A percentile compares a stretch with the other conserved stretches of the same genome.
These are phyloP conservation scores for Cordyceps fumosorosea DNA, from an alignment of 2,329 filamentous ascomycete genomes.

Conservation along the genomic window DNA sequence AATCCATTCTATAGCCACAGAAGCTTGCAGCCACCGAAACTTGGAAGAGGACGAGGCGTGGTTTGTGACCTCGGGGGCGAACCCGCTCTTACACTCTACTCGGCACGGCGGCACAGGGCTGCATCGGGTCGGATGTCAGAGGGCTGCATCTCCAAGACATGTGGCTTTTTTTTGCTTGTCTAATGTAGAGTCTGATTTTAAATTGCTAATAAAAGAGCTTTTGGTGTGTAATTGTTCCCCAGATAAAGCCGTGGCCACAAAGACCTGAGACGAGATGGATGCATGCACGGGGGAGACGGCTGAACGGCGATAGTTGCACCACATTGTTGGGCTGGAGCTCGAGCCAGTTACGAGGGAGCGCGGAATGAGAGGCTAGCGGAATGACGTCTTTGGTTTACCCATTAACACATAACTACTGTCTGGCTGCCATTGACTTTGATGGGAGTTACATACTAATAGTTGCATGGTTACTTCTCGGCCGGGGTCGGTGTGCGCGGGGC, in stretches of 20 bases:
- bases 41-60: too few relatives aligned
- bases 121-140: neutral
- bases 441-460: too few relatives aligned
- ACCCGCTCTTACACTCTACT: neutral
- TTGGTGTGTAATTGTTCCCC: neutral
- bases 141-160: neutral
- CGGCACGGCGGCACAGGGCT: neutral
- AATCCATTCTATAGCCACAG: neutral
- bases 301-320: neutral
- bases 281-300: neutral
- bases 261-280: conserved; percentile 5
- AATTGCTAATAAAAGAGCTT: neutral
- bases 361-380: too few relatives aligned
- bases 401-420: too few relatives aligned
- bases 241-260: neutral
- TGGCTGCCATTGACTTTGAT: too few relatives aligned
- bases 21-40: neutral
- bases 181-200: neutral
- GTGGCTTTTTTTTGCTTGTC: neutral
- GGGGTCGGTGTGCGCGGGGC: neutral
- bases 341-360: neutral
- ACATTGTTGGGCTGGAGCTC: neutral
- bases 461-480: too few relatives aligned
- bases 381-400: too few relatives aligned
- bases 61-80: neutral